Percentiles rank a stretch among this genome's conserved stretches.
Evolutionary conservation across 2,329 filamentous ascomycete species (phyloP).

Genomic region (Fusarium coicis): DNA sequence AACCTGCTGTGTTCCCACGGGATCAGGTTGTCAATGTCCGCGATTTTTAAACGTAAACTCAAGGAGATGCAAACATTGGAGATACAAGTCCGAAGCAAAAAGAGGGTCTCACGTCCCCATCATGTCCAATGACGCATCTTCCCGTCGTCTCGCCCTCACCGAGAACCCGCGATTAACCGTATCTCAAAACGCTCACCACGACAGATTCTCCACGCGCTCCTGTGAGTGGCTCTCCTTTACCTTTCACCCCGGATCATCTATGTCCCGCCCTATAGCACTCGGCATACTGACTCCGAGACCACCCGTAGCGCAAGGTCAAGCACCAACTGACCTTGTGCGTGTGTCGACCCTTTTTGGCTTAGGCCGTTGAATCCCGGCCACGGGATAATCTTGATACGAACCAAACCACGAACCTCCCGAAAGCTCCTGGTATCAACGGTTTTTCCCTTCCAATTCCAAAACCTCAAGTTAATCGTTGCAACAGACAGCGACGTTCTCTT

Average conservation of each 20-base stretch:
- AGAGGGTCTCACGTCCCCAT: slow-evolving; percentile 14
- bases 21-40: slow-evolving; percentile 33
- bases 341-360: slow-evolving; percentile 38
- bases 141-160: slow-evolving; percentile 36
- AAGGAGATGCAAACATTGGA: slow-evolving; percentile 20
- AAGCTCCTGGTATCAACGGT: slow-evolving; percentile 43
- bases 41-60: slow-evolving; percentile 21
- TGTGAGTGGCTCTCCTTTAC: slow-evolving; percentile 18
- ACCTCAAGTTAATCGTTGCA: slow-evolving; percentile 27
- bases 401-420: slow-evolving; percentile 42
- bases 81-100: slow-evolving; percentile 28
- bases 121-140: slow-evolving; percentile 38
- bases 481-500: slow-evolving; percentile 11
- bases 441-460: slow-evolving; percentile 41
- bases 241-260: slow-evolving; percentile 37
- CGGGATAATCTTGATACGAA: slow-evolving; percentile 47
- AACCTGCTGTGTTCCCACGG: slow-evolving; percentile 5
- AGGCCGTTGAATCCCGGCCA: slow-evolving; percentile 40
- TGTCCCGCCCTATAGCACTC: slow-evolving; percentile 31
- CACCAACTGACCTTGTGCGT: slow-evolving; percentile 21
- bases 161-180: slow-evolving; percentile 45
- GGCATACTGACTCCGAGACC: slow-evolving; percentile 44
- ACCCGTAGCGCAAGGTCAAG: slow-evolving; percentile 42
- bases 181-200: slow-evolving; percentile 22
- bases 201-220: slow-evolving; percentile 3